Base-by-base conservation (phyloP, 2,329 filamentous ascomycete species). In the Epichloe sp. region DNA sequence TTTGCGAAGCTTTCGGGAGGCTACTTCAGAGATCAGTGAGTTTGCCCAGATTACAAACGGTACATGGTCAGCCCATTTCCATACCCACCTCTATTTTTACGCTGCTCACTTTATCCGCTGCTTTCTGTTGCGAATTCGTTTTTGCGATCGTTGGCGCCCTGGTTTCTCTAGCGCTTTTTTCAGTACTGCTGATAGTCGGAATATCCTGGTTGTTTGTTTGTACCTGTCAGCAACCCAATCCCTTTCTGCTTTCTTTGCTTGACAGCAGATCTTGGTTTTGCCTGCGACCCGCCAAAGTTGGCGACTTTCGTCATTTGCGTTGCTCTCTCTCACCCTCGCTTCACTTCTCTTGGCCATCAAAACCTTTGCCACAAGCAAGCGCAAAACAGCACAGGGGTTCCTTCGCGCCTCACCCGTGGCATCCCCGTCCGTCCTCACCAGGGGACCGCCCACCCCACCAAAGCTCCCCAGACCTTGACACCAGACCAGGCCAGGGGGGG, bases 351-450 rank as follows among this genome's bases (percentile, higher is more conserved):
- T 23, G 38, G 42, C 41, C 31, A 14, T 38, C 44, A 41, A 10
- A 15, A 47, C 53, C 55, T 56, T 47, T 54, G 55, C 51, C 58
- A 57, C 60, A 60, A 58, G 60, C 58, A 57, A 60, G 59, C 48
- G 42, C 41, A 41, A 47, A 35, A 21, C 19, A 41, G 26, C 59
- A 59, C 63, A 60, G 60, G 62, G 61, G 69, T 68, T 63, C 67
- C 72, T 69, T 67, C 67, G 68, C 68, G 68, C 71, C 69, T 72
- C 71, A 69, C 65, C 70, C 71, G 69, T 68, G 63, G 62, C 60
- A 71, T 71, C 72, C 73, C 70, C 70, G 71, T 75, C 71, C 50
- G 17, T 17, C 10, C 17, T 11, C 40, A 11, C 64, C 68, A 68
- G 67, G 68, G 66, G 62, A 62, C 54, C 21, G 6, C 60, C 62